These are phyloP conservation scores for Colletotrichum scovillei DNA, from an alignment of 2,329 filamentous ascomycete genomes.

Conservation along the genomic window DNA sequence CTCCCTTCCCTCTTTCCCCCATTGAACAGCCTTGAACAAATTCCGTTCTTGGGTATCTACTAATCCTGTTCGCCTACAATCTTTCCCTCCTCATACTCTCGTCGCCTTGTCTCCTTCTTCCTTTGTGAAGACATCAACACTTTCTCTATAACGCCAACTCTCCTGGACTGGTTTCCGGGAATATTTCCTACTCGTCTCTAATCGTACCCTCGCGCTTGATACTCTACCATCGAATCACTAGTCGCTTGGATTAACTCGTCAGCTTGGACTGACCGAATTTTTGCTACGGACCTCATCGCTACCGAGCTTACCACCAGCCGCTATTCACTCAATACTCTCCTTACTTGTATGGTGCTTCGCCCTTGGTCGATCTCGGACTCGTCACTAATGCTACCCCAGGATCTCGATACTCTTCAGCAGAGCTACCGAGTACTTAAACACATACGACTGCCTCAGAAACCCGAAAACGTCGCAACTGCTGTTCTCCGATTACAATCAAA, in stretches of 20 bases:
- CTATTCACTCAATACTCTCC: not conserved
- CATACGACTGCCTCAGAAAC: not conserved
- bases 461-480: not conserved
- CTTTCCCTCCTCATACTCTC: constrained; percentile 4
- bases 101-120: not conserved
- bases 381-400: constrained; percentile 10
- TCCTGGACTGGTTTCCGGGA: constrained; percentile 23
- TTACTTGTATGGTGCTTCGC: not conserved
- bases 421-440: not conserved
- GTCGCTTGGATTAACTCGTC: constrained; percentile 4
- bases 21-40: constrained; percentile 14
- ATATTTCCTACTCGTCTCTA: constrained; percentile 18
- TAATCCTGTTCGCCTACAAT: constrained; percentile 34
- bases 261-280: constrained; percentile 16
- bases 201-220: constrained; percentile 10
- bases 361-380: not conserved
- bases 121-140: not conserved
- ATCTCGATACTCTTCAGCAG: not conserved
- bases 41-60: constrained; percentile 1
- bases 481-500: not conserved
- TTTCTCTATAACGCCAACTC: constrained; percentile 8
- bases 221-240: not conserved
- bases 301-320: not conserved
- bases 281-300: not conserved
- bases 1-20: constrained; percentile 2